These are phyloP conservation scores for Phialophora macrospora DNA, from an alignment of 2,329 filamentous ascomycete species.

Conservation along the genomic window DNA sequence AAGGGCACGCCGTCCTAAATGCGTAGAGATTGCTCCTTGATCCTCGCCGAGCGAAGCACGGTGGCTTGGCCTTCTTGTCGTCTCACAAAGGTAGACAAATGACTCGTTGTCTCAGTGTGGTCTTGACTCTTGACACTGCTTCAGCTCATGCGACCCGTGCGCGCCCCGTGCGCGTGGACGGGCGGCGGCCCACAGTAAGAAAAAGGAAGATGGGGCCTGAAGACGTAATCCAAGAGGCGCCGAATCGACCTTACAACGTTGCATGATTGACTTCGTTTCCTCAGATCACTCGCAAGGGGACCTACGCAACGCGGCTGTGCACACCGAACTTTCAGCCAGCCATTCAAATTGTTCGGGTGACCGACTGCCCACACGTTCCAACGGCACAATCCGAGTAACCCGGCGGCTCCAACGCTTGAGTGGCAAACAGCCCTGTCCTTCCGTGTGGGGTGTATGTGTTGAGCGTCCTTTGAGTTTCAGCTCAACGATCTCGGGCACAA, in stretches of 20 bases:
- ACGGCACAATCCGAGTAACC: no score
- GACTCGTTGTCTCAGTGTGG: background rate
- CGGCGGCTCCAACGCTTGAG: background rate
- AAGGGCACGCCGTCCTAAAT: background rate
- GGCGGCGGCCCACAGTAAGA: background rate
- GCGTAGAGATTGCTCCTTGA: background rate
- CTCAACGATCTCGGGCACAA: background rate
- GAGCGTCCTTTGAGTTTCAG: background rate
- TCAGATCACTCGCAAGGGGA: background rate
- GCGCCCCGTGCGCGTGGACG: background rate
- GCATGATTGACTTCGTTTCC: background rate
- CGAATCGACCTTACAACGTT: background rate
- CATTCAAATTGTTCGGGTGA: background rate
- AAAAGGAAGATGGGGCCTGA: background rate
- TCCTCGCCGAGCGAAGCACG: background rate
- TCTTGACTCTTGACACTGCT: background rate
- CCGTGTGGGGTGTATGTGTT: no score
- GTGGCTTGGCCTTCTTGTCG: background rate
- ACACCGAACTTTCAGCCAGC: background rate
- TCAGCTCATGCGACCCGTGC: background rate
- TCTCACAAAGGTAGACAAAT: background rate
- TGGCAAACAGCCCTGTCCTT: background rate
- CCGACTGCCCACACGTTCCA: background rate
- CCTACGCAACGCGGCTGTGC: background rate
- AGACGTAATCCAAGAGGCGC: background rate